Base-by-base conservation (phyloP, 345 rosid genomes). In the Brassica juncea region DNA sequence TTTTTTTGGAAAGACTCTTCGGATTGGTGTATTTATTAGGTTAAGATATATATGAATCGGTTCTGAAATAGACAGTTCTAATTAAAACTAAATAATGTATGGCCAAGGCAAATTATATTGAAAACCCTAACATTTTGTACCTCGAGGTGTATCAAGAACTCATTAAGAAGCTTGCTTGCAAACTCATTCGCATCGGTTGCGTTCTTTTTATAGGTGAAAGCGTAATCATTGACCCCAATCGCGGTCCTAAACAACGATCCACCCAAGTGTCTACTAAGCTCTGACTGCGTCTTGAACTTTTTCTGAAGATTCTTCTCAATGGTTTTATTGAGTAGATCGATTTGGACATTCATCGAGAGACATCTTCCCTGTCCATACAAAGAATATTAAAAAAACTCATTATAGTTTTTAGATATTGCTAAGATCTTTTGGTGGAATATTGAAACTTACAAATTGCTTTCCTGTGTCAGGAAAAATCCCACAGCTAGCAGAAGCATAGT, bases 401-500 rank as follows among this genome's bases (percentile, higher is more conserved):
- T 63, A 15, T 47, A 47, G 55, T 2, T 66, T 59, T 8, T 2
- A 8, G 4, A 66, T 39, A 57, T 1, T 16, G 23, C 80, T 44
- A 59, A 60, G 8, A 23, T 57, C 30, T 23, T 47, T 63, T 64
- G 37, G 60, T 78, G 21, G 30, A 49, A 54, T 70, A 62, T 62
- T 32, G 65, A 65, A 57, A 71, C 66, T 60, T 68, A 74, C 83
- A 47, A 55, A 1, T 35, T 0, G 1, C 61, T 62, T 75, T 64
- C 80, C 80, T 28, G 80, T 68, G 4, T 64, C 62, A 8, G 68
- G 63, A 63, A 80, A 6, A 57, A 81, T 19, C 30, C 84, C 84
- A 81, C 84, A 81, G 32, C 84, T 60, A 44, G 81, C 84, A 49
- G 84, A 76, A 34, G 84, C 84, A 49, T 81, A 81, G 49, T 81